Conservation (phyloP, 768 basidiomycete genomes). For the Phylloporus arenicola region DNA sequence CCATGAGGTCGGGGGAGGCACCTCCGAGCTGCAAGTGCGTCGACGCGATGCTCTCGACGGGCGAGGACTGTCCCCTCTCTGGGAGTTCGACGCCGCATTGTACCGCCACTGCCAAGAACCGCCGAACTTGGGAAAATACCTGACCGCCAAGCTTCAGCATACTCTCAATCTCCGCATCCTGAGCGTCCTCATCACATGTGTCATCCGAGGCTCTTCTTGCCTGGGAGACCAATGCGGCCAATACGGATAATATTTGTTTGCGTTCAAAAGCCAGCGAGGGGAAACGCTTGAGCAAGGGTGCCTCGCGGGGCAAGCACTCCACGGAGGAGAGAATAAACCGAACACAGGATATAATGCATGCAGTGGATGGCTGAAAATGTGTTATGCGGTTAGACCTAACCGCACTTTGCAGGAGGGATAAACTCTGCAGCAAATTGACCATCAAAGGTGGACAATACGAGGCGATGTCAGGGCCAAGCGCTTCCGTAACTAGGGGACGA, state of each 20-base stretch:
- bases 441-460: conserved; percentile 76
- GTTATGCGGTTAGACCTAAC: conserved; percentile 69
- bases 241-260: conserved; percentile 71
- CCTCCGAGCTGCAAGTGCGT: conserved; percentile 13
- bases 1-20: conserved; percentile 14
- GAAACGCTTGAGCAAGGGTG: conserved; percentile 60
- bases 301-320: conserved; percentile 80
- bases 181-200: conserved; percentile 41
- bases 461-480: conserved; percentile 46
- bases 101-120: conserved; percentile 71
- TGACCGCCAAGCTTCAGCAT: conserved; percentile 81
- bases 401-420: conserved; percentile 81
- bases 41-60: conserved; percentile 15
- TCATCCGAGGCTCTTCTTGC: conserved; percentile 59
- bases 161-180: conserved; percentile 54
- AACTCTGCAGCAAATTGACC: conserved; percentile 76
- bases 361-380: conserved; percentile 92
- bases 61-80: conserved; percentile 36
- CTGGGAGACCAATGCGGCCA: conserved; percentile 79
- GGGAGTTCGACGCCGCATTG: conserved; percentile 72
- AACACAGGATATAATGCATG: conserved; percentile 91
- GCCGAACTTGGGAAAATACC: conserved; percentile 74
- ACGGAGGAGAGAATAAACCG: conserved; percentile 79
- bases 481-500: conserved; percentile 41
- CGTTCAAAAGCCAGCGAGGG: conserved; percentile 70